A percentile compares a stretch with the other conserved stretches of the same genome.
These are phyloP conservation scores for Ophiognomonia clavigignenti-juglandacearum DNA, from an alignment of 2,329 filamentous ascomycete species.

Conservation along the genomic window DNA sequence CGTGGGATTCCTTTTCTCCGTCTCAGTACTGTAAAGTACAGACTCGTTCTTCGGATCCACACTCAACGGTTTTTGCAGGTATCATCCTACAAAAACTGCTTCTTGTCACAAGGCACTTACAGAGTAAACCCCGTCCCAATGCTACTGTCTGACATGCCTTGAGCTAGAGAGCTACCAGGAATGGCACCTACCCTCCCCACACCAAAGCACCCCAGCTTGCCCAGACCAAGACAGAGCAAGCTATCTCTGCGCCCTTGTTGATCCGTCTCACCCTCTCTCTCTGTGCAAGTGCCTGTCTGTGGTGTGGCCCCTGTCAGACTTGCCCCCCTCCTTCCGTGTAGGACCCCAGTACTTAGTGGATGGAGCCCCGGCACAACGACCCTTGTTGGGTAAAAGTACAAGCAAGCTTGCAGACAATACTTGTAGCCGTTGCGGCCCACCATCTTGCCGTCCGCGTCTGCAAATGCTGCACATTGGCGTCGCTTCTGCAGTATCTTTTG, in stretches of 20 bases:
- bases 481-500: constrained; percentile 24
- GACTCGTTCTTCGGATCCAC: constrained; percentile 5
- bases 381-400: constrained; percentile 30
- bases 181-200: constrained; percentile 13
- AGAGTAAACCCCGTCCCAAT: constrained; percentile 7
- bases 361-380: constrained; percentile 18
- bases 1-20: too few species aligned
- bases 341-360: constrained; percentile 15
- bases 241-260: constrained; percentile 12
- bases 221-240: constrained; percentile 5
- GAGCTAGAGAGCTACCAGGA: constrained; percentile 6
- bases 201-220: constrained; percentile 8
- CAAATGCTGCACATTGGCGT: constrained; percentile 28
- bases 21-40: too few species aligned
- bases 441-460: constrained; percentile 22
- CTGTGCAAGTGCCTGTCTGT: too few species aligned
- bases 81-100: constrained; percentile 11
- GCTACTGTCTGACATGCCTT: constrained; percentile 10
- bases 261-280: constrained; percentile 20
- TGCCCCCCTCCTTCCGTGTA: constrained; percentile 20
- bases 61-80: constrained; percentile 6
- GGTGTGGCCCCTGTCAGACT: constrained; percentile 22
- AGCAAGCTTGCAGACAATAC: constrained; percentile 36
- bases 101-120: constrained; percentile 1
- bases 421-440: constrained; percentile 25